A percentile compares a stretch with the other conserved stretches of the same genome.
Conservation (phyloP, 345 rosid genomes). For the Arabidopsis thaliana region TAIR10.1 NC_003074.8:19509001-19509500, state of each 20-base stretch:
- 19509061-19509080: background rate
- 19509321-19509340: background rate
- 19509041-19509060: background rate
- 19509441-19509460: constrained; percentile 31
- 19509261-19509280: constrained; percentile 40
- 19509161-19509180: constrained; percentile 48
- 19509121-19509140: constrained; percentile 62
- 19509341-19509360: constrained; percentile 27
- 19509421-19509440: constrained; percentile 21
- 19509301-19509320: background rate
- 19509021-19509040: background rate
- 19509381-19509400: background rate
- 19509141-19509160: constrained; percentile 22
- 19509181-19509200: constrained; percentile 55
- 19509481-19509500: constrained; percentile 11
- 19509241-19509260: constrained; percentile 20
- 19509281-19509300: constrained; percentile 22
- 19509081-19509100: constrained; percentile 82
- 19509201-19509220: constrained; percentile 52
- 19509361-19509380: constrained; percentile 1
- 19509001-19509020: constrained; percentile 23
- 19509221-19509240: constrained; percentile 36
- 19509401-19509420: background rate
- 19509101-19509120: constrained; percentile 85
- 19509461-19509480: constrained; percentile 28